Evolutionary conservation across 2,329 filamentous ascomycete species (phyloP).

Genomic region (Cytospora schulzeri): DNA sequence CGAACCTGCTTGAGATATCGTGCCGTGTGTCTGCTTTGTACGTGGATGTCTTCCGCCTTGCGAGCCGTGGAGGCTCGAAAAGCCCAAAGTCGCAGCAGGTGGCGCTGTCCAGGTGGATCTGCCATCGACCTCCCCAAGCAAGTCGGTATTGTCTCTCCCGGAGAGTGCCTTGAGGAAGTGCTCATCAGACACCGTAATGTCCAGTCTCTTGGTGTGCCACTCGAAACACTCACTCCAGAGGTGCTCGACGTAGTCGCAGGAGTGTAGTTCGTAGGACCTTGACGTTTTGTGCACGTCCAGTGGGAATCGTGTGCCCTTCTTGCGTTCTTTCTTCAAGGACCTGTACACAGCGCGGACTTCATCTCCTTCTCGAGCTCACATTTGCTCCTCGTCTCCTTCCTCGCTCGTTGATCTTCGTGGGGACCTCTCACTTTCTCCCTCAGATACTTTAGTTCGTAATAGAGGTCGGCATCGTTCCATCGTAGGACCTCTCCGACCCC

Average conservation of each 20-base stretch:
- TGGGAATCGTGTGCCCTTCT: not conserved
- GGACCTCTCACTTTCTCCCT: not conserved
- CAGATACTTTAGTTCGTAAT: conserved; percentile 9
- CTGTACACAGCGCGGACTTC: not conserved
- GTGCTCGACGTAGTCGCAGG: conserved; percentile 4
- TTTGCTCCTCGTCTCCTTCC: not conserved
- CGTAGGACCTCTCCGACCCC: conserved; percentile 9
- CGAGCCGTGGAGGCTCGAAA: not conserved
- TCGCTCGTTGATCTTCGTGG: not conserved
- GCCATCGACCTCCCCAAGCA: not conserved
- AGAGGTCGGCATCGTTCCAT: not conserved
- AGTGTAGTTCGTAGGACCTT: not conserved
- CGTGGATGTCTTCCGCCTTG: not conserved
- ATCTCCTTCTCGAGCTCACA: conserved; percentile 3
- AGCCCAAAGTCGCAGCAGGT: not conserved
- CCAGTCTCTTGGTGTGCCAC: not conserved
- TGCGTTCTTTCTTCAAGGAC: not conserved
- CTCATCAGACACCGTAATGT: not conserved
- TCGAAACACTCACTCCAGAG: not conserved
- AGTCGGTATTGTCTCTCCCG: not conserved
- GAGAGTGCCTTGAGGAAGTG: not conserved
- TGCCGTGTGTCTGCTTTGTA: not conserved
- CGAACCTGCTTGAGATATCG: not conserved
- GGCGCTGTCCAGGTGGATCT: not conserved
- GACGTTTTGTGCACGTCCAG: not conserved